Conservation (phyloP, 176 grass and related monocot genomes). For the Bothriochloa decipiens region DNA sequence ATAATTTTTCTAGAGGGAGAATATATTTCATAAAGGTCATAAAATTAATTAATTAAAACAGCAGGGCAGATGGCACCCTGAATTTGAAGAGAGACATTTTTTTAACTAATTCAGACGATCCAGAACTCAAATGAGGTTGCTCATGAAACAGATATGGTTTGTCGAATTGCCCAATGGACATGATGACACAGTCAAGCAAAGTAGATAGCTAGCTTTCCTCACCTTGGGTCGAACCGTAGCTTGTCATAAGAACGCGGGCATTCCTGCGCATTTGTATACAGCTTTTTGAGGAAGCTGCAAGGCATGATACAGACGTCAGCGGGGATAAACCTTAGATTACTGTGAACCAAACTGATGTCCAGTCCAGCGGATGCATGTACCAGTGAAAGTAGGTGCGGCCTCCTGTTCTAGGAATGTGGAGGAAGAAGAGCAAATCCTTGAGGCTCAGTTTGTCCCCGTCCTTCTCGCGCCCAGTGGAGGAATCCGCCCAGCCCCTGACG, state of each 20-base stretch:
- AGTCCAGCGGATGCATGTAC: conserved; percentile 37
- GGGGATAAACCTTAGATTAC: not conserved
- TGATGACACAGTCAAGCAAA: not conserved
- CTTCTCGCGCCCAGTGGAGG: conserved; percentile 30
- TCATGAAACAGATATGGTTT: not conserved
- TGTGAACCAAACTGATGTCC: not conserved
- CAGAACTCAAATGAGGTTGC: not conserved
- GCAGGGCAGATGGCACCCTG: not conserved
- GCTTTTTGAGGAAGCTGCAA: conserved; percentile 85
- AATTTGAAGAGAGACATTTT: no score
- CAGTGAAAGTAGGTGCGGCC: conserved; percentile 93
- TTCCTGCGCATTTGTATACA: conserved; percentile 70
- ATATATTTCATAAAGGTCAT: not conserved
- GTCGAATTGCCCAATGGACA: not conserved
- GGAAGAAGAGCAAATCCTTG: conserved; percentile 92
- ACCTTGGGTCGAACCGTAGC: conserved; percentile 86
- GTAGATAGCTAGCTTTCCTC: conserved; percentile 30
- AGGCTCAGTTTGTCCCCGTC: conserved; percentile 66
- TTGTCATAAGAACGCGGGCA: conserved; percentile 93
- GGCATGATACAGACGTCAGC: not conserved
- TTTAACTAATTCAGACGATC: no score
- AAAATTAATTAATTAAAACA: not conserved
- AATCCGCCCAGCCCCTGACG: conserved; percentile 71
- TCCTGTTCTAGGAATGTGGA: conserved; percentile 92
- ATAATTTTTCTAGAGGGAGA: not conserved